A percentile compares a stretch with the other conserved stretches of the same genome.
Conservation (phyloP, 2,329 filamentous ascomycete genomes). For the Bisporella sp. region DNA sequence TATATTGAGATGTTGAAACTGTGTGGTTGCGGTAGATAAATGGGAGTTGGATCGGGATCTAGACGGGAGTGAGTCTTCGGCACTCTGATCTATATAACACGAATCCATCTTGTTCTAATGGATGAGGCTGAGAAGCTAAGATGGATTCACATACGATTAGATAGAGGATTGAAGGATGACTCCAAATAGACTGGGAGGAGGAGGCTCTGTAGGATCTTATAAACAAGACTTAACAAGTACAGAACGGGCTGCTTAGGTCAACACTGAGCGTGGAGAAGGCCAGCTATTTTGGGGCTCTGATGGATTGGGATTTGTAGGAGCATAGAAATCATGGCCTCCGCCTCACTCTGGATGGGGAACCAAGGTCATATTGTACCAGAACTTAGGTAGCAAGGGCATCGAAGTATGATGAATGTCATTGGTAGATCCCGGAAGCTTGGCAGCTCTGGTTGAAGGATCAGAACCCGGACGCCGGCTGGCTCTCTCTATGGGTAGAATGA, state of each 20-base stretch:
- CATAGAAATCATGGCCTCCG: slow-evolving; percentile 21
- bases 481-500: not conserved
- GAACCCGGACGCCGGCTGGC: slow-evolving; percentile 2
- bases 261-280: slow-evolving; percentile 14
- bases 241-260: not conserved
- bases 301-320: slow-evolving; percentile 17
- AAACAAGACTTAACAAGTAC: slow-evolving; percentile 2
- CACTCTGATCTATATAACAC: slow-evolving; percentile 25
- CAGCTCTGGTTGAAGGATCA: slow-evolving; percentile 6
- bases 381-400: no score
- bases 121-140: slow-evolving; percentile 22
- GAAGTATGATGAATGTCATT: slow-evolving; percentile 2
- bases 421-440: slow-evolving; percentile 10
- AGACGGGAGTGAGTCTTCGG: slow-evolving; percentile 26
- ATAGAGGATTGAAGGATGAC: slow-evolving; percentile 14
- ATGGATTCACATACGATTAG: slow-evolving; percentile 23
- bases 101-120: slow-evolving; percentile 18
- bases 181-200: slow-evolving; percentile 16
- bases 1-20: slow-evolving; percentile 25
- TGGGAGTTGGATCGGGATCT: slow-evolving; percentile 26
- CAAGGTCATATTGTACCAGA: slow-evolving; percentile 21
- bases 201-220: slow-evolving; percentile 16
- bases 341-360: slow-evolving; percentile 18
- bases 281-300: slow-evolving; percentile 23
- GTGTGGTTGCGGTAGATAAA: slow-evolving; percentile 23